Conservation (phyloP, 1,139 yeast genomes). For the Casaregolazyma suthepensis region DNA sequence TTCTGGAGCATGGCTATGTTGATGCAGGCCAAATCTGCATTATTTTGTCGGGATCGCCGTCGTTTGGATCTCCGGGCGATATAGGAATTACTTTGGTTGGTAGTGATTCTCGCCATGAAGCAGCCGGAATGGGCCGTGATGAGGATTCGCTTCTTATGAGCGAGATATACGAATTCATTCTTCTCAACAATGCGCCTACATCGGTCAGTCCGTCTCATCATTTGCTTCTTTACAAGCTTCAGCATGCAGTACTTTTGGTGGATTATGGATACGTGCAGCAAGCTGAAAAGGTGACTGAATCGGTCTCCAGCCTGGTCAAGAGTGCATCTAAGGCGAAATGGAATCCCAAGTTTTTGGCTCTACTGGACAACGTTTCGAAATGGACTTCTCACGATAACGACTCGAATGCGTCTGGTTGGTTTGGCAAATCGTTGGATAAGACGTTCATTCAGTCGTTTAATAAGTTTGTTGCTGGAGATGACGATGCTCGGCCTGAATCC, state of each 20-base stretch:
- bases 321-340: conserved; percentile 32
- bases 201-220: conserved; percentile 38
- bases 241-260: conserved; percentile 57
- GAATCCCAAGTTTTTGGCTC: conserved; percentile 33
- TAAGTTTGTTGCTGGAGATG: conserved; percentile 90
- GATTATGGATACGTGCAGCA: conserved; percentile 55
- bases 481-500: conserved; percentile 25
- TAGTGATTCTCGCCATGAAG: conserved; percentile 16
- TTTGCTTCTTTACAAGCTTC: conserved; percentile 49
- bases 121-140: conserved; percentile 30
- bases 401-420: conserved; percentile 50
- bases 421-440: conserved; percentile 65
- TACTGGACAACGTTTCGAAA: conserved; percentile 35
- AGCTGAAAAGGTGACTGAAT: conserved; percentile 57
- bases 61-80: conserved; percentile 25
- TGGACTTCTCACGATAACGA: conserved; percentile 29
- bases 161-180: conserved; percentile 65
- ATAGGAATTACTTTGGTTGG: conserved; percentile 27
- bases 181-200: conserved; percentile 22
- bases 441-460: conserved; percentile 71
- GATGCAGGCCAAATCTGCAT: conserved; percentile 33
- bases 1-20: conserved; percentile 26
- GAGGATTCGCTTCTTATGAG: conserved; percentile 47
- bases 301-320: conserved; percentile 42
- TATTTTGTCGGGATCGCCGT: conserved; percentile 24